These are phyloP conservation scores for Theileria annulata DNA, from an alignment of 169 alveolate species.

Conservation along the genomic window DNA sequence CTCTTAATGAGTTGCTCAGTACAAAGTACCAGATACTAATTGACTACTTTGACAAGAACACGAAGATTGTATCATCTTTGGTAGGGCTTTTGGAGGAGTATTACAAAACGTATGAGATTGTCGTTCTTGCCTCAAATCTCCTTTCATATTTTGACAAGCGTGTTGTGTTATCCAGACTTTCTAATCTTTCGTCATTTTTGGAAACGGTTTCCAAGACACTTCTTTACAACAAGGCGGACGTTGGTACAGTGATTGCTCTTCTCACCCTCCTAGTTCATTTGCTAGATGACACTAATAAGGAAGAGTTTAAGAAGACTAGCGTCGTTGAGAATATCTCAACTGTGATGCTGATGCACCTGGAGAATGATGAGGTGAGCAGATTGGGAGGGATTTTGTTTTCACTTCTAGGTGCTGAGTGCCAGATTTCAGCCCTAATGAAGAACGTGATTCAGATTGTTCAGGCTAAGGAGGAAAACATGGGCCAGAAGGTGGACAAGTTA, in stretches of 20 bases:
- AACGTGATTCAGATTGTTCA: slow-evolving; percentile 78
- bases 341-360: slow-evolving; percentile 83
- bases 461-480: slow-evolving; percentile 77
- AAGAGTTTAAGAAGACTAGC: slow-evolving; percentile 77
- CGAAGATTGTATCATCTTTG: slow-evolving; percentile 61
- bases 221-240: slow-evolving; percentile 77
- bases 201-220: slow-evolving; percentile 71
- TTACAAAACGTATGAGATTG: slow-evolving; percentile 55
- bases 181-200: slow-evolving; percentile 68
- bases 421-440: slow-evolving; percentile 85
- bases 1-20: slow-evolving; percentile 75
- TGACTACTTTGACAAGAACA: slow-evolving; percentile 59
- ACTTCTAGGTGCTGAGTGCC: slow-evolving; percentile 89
- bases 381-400: slow-evolving; percentile 86
- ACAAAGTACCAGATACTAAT: slow-evolving; percentile 65
- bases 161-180: slow-evolving; percentile 40
- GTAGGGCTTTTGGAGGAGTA: slow-evolving; percentile 62
- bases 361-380: slow-evolving; percentile 77
- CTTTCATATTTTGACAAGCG: slow-evolving; percentile 63
- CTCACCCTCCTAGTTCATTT: slow-evolving; percentile 72
- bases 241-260: slow-evolving; percentile 67
- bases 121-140: slow-evolving; percentile 63
- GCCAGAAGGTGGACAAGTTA: slow-evolving; percentile 80
- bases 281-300: slow-evolving; percentile 71
- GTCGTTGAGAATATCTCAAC: slow-evolving; percentile 84